Evolutionary conservation across 2,329 filamentous ascomycete genomes (phyloP), one percentile per base, ranked within the genome.

Genomic region (Colletotrichum lupini): DNA sequence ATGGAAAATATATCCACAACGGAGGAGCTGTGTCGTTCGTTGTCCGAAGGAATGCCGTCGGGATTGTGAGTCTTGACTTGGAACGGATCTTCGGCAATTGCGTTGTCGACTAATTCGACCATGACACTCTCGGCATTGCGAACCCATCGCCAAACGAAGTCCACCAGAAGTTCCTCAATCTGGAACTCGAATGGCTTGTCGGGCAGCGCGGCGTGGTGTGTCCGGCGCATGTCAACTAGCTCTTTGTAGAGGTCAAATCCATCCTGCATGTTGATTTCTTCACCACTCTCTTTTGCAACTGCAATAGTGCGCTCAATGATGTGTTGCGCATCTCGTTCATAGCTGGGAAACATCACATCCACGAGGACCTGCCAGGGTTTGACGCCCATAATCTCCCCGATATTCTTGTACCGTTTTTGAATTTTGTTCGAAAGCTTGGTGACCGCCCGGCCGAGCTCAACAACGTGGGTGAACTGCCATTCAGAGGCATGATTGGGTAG

Each of bases 121-220:
- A 98, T 92, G 79, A 92, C 95, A 42, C 86, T 86, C 78, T 98
- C 95, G 8, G 95, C 95, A 75, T 92, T 90, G 67, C 90, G 88
- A 75, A 99, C 94, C 95, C 95, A 99, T 72, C 95, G 92, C 95
- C 95, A 98, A 6, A 98, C 97, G 81, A 98, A 99, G 46, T 94
- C 93, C 74, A 95, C 93, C 22, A 99, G 87, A 19, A 97, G 85
- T 55, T 92, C 90, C 82, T 99, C 97, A 56, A 99, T 90, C 76
- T 95, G 92, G 81, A 98, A 98, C 5, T 92, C 92, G 81, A 98
- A 99, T 1, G 91, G 90, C 73, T 91, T 86, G 76, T 87, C 87
- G 0, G 94, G 94, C 22, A 98, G 87, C 26, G 91, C 92, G 75
- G 94, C 89, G 8, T 89, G 87, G 81, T 98, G 95, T 30, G 97